These are phyloP conservation scores for Beta vulgaris DNA, from an alignment of 148 eudicot genomes.

Conservation along the genomic window DNA sequence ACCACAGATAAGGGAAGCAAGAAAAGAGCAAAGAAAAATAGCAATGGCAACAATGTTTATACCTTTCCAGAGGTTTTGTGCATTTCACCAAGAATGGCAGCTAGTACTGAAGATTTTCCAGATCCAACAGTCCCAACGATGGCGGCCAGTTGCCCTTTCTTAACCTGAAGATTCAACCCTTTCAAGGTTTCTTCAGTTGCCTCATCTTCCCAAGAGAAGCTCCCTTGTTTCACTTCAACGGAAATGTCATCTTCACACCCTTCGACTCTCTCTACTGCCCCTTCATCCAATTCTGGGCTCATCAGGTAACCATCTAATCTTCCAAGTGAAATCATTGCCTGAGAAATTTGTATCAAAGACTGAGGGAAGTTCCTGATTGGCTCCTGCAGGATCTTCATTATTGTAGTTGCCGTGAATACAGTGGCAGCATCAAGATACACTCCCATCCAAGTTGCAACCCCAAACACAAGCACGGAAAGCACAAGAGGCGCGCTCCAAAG, in stretches of 20 bases:
- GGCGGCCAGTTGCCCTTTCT: conserved; percentile 79
- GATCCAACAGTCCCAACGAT: conserved; percentile 93
- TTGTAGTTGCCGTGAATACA: conserved; percentile 70
- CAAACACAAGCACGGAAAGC: conserved; percentile 64
- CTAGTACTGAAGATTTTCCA: conserved; percentile 82
- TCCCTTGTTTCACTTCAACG: conserved; percentile 66
- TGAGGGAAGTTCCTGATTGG: conserved; percentile 89
- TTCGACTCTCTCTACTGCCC: conserved; percentile 56
- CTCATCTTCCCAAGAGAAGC: conserved; percentile 86
- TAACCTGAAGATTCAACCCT: conserved; percentile 52
- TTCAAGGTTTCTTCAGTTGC: conserved; percentile 46
- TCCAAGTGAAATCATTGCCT: conserved; percentile 74
- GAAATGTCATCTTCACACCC: conserved; percentile 52
- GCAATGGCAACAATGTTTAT: not conserved
- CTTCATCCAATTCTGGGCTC: conserved; percentile 68
- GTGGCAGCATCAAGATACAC: conserved; percentile 59
- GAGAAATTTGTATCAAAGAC: conserved; percentile 81
- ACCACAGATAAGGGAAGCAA: not conserved
- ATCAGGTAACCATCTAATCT: conserved; percentile 71
- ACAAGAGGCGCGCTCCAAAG: conserved; percentile 69
- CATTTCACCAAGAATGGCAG: conserved; percentile 90
- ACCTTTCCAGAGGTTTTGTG: conserved; percentile 84
- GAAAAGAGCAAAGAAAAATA: not conserved
- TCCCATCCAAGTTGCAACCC: conserved; percentile 61
- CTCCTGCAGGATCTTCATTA: conserved; percentile 74